Percentiles rank a stretch among this genome's conserved stretches.
These are phyloP conservation scores for Tolypocladium sp. DNA, from an alignment of 2,329 filamentous ascomycete genomes.

Conservation along the genomic window DNA sequence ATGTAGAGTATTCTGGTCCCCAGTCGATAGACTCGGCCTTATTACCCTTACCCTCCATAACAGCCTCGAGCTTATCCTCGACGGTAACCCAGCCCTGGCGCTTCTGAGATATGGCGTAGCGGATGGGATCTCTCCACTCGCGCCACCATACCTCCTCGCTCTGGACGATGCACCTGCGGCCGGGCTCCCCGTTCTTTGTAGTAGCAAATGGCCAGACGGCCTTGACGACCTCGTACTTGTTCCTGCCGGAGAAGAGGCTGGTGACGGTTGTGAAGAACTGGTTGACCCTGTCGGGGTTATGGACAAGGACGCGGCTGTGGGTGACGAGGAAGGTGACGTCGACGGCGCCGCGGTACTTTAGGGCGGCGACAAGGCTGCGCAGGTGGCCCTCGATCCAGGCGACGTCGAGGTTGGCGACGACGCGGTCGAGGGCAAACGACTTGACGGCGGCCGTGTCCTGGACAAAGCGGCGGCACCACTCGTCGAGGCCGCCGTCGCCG, in stretches of 20 bases:
- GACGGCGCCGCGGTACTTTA: slow-evolving; percentile 40
- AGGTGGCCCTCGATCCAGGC: slow-evolving; percentile 46
- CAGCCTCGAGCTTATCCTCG: slow-evolving; percentile 43
- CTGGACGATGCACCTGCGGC: slow-evolving; percentile 38
- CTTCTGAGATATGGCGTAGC: slow-evolving; percentile 36
- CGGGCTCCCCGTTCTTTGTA: slow-evolving; percentile 32
- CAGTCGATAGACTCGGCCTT: slow-evolving; percentile 29
- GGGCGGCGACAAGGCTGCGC: slow-evolving; percentile 38
- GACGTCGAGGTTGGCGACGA: slow-evolving; percentile 45
- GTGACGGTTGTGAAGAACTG: slow-evolving; percentile 44
- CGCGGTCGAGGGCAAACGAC: slow-evolving; percentile 40
- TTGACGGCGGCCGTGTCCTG: slow-evolving; percentile 35
- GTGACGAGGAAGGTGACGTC: slow-evolving; percentile 40
- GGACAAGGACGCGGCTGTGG: slow-evolving; percentile 38
- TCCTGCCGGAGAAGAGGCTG: slow-evolving; percentile 41
- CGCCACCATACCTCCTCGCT: slow-evolving; percentile 48
- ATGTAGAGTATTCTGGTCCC: slow-evolving; percentile 24
- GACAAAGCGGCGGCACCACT: slow-evolving; percentile 39
- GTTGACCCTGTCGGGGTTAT: slow-evolving; percentile 43
- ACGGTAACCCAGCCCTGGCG: slow-evolving; percentile 34
- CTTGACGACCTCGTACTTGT: slow-evolving; percentile 46
- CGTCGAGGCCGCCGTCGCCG: slow-evolving; percentile 33
- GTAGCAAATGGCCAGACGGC: slow-evolving; percentile 50
- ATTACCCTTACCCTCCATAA: slow-evolving; percentile 39
- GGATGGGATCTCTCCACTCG: slow-evolving; percentile 22